Evolutionary conservation across 2,329 filamentous ascomycete species (phyloP).

Genomic region (Stromatinia cepivora): DNA sequence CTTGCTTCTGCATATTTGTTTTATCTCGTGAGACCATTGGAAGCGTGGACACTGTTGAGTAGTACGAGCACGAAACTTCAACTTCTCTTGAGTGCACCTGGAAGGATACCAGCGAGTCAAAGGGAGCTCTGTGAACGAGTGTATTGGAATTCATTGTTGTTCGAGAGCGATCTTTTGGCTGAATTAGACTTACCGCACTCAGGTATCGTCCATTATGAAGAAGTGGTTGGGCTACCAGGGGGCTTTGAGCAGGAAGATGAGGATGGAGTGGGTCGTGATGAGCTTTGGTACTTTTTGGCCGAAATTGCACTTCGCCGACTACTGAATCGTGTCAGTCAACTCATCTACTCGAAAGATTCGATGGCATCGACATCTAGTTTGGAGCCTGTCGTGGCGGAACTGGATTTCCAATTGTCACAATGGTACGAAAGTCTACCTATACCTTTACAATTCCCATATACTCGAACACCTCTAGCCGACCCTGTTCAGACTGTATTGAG

Average conservation of each 20-base stretch:
- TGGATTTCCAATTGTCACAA: constrained; percentile 79
- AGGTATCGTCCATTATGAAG: constrained; percentile 79
- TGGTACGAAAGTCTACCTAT: constrained; percentile 80
- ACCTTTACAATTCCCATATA: constrained; percentile 76
- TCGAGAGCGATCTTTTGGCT: constrained; percentile 77
- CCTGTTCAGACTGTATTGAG: constrained; percentile 78
- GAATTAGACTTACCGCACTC: constrained; percentile 81
- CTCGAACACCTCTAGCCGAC: constrained; percentile 64
- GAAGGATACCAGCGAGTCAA: constrained; percentile 67
- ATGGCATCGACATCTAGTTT: constrained; percentile 70
- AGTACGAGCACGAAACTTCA: constrained; percentile 81
- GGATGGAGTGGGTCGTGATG: constrained; percentile 67
- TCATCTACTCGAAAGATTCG: constrained; percentile 75
- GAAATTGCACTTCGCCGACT: constrained; percentile 78
- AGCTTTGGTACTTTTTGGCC: constrained; percentile 83
- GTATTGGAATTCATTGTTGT: constrained; percentile 81
- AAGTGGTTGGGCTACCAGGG: constrained; percentile 74
- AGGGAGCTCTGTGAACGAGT: constrained; percentile 74
- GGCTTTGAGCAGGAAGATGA: constrained; percentile 72
- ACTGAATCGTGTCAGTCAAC: constrained; percentile 75
- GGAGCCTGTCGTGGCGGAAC: constrained; percentile 74
- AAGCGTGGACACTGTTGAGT: constrained; percentile 79
- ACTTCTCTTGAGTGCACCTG: constrained; percentile 72
- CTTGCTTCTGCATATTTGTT: constrained; percentile 80
- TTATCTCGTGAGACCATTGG: constrained; percentile 77